Base-by-base conservation (phyloP, 192 early-diverging fungal genomes). In the Backusella liffmaniae region DNA sequence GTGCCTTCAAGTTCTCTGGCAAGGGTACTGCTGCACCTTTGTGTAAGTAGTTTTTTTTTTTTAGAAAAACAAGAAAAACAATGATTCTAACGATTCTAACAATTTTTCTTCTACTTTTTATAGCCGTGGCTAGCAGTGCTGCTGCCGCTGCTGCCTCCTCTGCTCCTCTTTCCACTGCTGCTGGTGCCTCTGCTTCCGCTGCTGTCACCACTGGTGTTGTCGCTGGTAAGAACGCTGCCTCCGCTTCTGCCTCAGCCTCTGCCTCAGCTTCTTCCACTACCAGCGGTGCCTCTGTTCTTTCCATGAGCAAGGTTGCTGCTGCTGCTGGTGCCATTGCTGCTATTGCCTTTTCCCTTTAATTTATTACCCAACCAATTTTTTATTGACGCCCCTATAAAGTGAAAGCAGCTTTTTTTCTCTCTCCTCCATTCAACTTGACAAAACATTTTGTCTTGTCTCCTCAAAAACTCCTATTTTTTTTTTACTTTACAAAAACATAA, bases 1-100 rank as follows among this genome's bases (percentile, higher is more conserved):
- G 76, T 67, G 66, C 72, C 30, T 81, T 81, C 76, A 70, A 70
- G 1, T 81, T 81, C 51, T 13, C 70, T 26, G 80, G 80, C 56
- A 77, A 74, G 13, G 80, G 80, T 4, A 72, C 69, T 37, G 46
- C 42, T n/a, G 42, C 35, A 13, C 76, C 80, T 66, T 21, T 81
- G 16, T 72, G 73, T 76, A 75, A 79, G 39, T 73, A 62, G 4
- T 8, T 26, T 9, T 59, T 10, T 23, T 26, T 59, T 56, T 9
- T 1, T 44, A 44, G 15, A 16, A 44, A 13, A 44, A 44, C 42
- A 12, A 44, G 42, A 30, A 30, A 32, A 32, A 32, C 32, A 32
- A 32, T 3, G 3, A 32, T 32, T 44, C 42, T 44, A 44, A 44
- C 3, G 3, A 32, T 32, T 44, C 42, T 44, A 44, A 44, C 3